phyloP scores from a whole-genome alignment of 2,329 filamentous ascomycete species.

The Botrytis tulipae region DNA sequence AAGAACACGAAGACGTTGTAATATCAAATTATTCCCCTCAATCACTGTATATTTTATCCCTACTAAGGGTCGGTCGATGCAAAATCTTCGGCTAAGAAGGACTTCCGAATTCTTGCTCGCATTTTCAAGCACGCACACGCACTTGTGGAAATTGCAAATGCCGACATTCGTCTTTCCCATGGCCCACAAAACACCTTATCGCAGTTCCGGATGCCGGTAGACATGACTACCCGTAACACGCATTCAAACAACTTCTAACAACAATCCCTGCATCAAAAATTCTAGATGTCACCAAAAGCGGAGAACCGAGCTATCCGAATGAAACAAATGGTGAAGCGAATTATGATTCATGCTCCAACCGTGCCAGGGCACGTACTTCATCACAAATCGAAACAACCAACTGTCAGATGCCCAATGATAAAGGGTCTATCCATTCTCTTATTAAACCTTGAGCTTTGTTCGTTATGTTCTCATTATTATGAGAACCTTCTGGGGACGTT shows the following conservation, averaged over 20 bases:
- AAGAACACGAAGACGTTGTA: conserved; percentile 4
- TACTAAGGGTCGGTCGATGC: not conserved
- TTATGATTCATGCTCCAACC: conserved; percentile 12
- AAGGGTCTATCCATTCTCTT: not conserved
- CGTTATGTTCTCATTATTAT: not conserved
- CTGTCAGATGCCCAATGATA: not conserved
- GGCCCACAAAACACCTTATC: not conserved
- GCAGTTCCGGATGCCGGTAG: not conserved
- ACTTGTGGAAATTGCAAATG: too few species aligned
- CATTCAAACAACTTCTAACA: not conserved
- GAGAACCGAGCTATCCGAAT: not conserved
- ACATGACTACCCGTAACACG: not conserved
- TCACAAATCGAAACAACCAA: not conserved
- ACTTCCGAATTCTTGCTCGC: not conserved
- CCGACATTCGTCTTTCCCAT: not conserved
- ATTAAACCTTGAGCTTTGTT: not conserved
- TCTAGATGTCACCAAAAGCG: not conserved
- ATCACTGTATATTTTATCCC: not conserved
- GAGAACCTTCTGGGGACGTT: not conserved
- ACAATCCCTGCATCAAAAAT: conserved; percentile 9
- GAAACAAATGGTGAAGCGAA: conserved; percentile 19
- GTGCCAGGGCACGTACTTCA: not conserved
- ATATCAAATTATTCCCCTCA: conserved; percentile 3
- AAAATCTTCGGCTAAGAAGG: not conserved
- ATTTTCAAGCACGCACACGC: not conserved